Base-by-base conservation (phyloP, 495 filamentous ascomycete species). In the Haplographium delicatum region DNA sequence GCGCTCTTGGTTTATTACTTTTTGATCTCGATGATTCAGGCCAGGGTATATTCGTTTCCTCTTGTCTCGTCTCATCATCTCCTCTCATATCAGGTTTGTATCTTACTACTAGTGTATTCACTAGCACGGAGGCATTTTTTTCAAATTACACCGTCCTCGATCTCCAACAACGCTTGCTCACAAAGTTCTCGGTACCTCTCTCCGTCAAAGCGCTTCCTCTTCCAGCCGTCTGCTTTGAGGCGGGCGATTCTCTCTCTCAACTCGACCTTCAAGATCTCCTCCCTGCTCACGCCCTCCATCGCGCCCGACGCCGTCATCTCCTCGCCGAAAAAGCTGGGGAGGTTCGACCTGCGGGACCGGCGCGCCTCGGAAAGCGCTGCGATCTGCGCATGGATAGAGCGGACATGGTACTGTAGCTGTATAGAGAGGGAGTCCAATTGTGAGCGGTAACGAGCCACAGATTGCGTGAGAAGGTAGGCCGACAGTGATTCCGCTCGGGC, bases 121-220 rank as follows among this genome's bases (percentile, higher is more conserved):
- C n/a, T n/a, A n/a, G n/a, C n/a, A n/a, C n/a, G n/a, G n/a, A n/a
- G n/a, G n/a, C n/a, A n/a, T n/a, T n/a, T n/a, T n/a, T n/a, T 35
- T 41, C 24, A 47, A 18, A 20, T n/a, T n/a, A n/a, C 22, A 3
- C 26, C 33, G 15, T 31, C 31, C 7, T 59, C 55, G 33, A 76
- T 56, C 55, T 76, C 73, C 3, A 56, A 60, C 47, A 76, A 49
- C 5, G 69, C 73, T 15, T 62, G 60, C 52, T 75, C 73, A 44
- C 72, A 71, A 3, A 79, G 58, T 34, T 60, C 65, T 51, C 73
- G 68, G 51, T 79, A 79, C 44, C 68, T 63, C 41, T 62, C 58
- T 4, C 54, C 57, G 53, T 77, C 70, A 43, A 79, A 79, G 7
- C 74, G 64, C 53, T 71, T 66, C n/a, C 74, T 62, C 41, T 67